Percentiles rank a stretch among this genome's conserved stretches.
phyloP scores from a whole-genome alignment of 306 rosid species.

The Dalbergia cultrata region DNA sequence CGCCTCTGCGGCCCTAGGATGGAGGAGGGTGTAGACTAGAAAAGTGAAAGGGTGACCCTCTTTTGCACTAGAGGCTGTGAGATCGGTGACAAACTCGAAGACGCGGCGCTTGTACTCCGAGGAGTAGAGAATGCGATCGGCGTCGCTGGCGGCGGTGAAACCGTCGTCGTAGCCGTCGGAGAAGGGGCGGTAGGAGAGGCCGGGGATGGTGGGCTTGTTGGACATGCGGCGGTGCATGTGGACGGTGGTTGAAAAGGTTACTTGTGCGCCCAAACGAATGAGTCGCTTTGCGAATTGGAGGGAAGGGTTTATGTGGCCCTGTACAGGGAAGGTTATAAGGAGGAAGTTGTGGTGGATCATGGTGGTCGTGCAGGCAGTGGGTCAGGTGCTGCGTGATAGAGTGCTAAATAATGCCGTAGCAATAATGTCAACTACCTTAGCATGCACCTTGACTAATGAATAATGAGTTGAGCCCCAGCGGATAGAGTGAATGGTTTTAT shows the following conservation, averaged over 20 bases:
- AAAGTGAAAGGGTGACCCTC: slow-evolving; percentile 54
- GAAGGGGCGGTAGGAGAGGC: slow-evolving; percentile 45
- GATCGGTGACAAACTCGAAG: slow-evolving; percentile 37
- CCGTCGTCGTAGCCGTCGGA: slow-evolving; percentile 60
- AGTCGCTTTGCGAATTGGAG: slow-evolving; percentile 57
- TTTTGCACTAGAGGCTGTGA: slow-evolving; percentile 24
- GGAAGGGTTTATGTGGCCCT: slow-evolving; percentile 62
- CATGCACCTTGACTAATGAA: background rate
- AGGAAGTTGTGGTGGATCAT: slow-evolving; percentile 50
- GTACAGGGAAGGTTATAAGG: slow-evolving; percentile 44
- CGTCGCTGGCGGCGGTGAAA: background rate
- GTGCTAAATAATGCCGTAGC: background rate
- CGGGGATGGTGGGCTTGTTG: slow-evolving; percentile 13
- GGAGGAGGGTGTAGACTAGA: slow-evolving; percentile 42
- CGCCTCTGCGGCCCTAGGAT: slow-evolving; percentile 48
- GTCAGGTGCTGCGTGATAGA: background rate
- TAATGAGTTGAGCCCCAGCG: too few relatives aligned
- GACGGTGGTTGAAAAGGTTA: slow-evolving; percentile 49
- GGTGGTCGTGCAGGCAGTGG: background rate
- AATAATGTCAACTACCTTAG: background rate
- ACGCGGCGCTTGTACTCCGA: slow-evolving; percentile 48
- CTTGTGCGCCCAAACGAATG: slow-evolving; percentile 40
- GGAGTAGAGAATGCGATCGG: background rate
- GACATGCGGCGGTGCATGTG: slow-evolving; percentile 43
- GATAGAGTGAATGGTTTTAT: background rate